Conservation (phyloP, 495 filamentous ascomycete species). For the Xylaria sp. region DNA sequence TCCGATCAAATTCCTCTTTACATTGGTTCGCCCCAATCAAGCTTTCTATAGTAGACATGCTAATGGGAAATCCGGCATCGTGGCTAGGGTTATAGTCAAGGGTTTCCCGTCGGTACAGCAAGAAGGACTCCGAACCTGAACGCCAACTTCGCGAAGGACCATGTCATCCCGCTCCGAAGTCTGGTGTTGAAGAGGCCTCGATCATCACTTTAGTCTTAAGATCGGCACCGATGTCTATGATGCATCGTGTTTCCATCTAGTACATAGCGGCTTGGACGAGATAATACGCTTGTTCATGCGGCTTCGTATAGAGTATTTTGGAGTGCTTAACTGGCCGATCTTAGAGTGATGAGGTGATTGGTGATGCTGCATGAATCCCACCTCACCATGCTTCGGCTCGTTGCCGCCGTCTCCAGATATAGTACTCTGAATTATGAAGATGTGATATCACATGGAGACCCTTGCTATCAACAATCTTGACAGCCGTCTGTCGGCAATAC, state of each 20-base stretch:
- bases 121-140: background rate
- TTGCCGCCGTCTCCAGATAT: background rate
- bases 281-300: background rate
- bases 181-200: background rate
- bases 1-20: slow-evolving; percentile 6
- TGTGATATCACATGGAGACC: slow-evolving; percentile 17
- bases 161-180: background rate
- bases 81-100: background rate
- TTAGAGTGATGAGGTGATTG: background rate
- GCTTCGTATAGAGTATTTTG: background rate
- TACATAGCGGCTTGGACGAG: slow-evolving; percentile 9
- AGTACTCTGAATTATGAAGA: background rate
- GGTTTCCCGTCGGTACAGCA: background rate
- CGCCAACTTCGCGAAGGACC: background rate
- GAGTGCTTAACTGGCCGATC: background rate
- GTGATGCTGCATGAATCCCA: background rate
- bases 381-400: background rate
- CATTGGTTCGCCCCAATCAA: background rate
- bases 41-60: slow-evolving; percentile 6
- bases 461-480: background rate
- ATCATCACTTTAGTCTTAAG: slow-evolving; percentile 7
- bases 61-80: background rate
- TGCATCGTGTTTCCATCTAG: background rate
- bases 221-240: background rate
- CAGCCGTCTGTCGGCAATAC: background rate